These are phyloP conservation scores for Endocarpon pusillum DNA, from an alignment of 495 filamentous ascomycete species.

Conservation along the genomic window DNA sequence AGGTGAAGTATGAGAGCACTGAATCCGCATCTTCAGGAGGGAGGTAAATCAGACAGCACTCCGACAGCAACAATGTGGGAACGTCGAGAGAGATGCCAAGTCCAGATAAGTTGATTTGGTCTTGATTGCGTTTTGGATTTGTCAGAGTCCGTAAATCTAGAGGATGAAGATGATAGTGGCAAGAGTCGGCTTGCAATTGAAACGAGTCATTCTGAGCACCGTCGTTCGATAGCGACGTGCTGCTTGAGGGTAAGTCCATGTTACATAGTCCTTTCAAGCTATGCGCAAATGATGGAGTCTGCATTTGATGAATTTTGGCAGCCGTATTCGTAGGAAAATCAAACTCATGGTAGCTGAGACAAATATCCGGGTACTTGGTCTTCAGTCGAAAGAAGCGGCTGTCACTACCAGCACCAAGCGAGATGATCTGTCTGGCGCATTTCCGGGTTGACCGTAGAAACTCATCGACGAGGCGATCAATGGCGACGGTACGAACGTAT, in stretches of 20 bases:
- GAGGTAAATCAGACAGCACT: constrained; percentile 89
- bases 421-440: constrained; percentile 91
- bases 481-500: constrained; percentile 78
- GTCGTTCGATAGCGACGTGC: not conserved
- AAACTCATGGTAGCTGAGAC: constrained; percentile 74
- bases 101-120: constrained; percentile 4
- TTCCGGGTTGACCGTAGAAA: constrained; percentile 45
- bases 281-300: constrained; percentile 1
- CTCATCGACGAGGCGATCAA: constrained; percentile 57
- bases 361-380: constrained; percentile 11
- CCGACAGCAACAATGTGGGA: constrained; percentile 75
- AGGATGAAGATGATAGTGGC: constrained; percentile 56
- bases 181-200: constrained; percentile 14
- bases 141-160: constrained; percentile 57
- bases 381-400: constrained; percentile 63
- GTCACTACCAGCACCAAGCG: constrained; percentile 85
- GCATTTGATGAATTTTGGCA: constrained; percentile 42
- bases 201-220: not conserved
- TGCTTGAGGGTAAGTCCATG: no score
- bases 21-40: constrained; percentile 37
- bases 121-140: constrained; percentile 1
- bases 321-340: constrained; percentile 66
- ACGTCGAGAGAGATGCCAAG: constrained; percentile 26
- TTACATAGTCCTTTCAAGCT: not conserved
- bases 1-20: constrained; percentile 51